These are phyloP conservation scores for Fusarium illudens DNA, from an alignment of 2,329 filamentous ascomycete genomes.

Conservation along the genomic window DNA sequence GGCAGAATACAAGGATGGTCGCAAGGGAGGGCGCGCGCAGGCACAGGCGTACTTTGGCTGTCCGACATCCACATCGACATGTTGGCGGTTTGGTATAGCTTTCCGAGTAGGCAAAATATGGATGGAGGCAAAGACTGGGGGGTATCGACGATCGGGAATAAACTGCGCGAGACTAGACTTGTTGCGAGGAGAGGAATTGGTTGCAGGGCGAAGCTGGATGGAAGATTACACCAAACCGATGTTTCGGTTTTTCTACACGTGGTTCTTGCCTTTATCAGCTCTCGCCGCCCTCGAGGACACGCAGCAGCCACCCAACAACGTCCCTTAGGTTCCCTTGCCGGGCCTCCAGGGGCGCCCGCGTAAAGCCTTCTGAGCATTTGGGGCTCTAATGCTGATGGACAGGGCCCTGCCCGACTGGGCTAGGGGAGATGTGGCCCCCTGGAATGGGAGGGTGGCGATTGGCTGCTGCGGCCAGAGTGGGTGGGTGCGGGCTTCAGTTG, in stretches of 20 bases:
- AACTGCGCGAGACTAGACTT: neutral
- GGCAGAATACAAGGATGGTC: neutral
- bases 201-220: conserved; percentile 22
- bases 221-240: conserved; percentile 23
- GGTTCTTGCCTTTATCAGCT: conserved; percentile 19
- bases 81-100: conserved; percentile 32
- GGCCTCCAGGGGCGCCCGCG: conserved; percentile 33
- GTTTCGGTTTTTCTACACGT: conserved; percentile 32
- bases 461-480: conserved; percentile 30
- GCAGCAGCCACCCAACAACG: neutral
- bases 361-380: conserved; percentile 19
- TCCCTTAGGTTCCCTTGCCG: neutral
- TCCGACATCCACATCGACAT: conserved; percentile 95
- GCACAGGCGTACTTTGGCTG: conserved; percentile 78
- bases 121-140: neutral
- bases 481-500: conserved; percentile 16
- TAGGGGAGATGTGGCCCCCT: conserved; percentile 10
- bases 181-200: conserved; percentile 12
- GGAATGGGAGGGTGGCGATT: conserved; percentile 29
- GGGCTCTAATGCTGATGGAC: conserved; percentile 22
- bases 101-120: neutral
- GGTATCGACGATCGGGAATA: neutral
- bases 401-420: conserved; percentile 28
- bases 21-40: conserved; percentile 4
- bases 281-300: conserved; percentile 24